Conservation (phyloP, 345 rosid genomes). For the Hibiscus syriacus region DNA sequence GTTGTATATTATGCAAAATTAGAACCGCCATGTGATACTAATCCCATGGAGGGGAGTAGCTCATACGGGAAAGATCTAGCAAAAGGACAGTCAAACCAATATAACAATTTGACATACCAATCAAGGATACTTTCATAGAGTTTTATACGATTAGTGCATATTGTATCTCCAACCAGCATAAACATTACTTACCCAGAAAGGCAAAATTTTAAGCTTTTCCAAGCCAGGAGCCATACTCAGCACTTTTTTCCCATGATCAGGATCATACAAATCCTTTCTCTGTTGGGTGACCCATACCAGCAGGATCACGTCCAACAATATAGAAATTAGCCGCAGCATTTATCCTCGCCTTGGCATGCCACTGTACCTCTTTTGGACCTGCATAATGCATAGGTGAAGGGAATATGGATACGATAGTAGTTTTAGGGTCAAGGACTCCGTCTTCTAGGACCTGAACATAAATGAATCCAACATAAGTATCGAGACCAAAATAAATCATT, state of each 20-base stretch:
- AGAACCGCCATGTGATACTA: not conserved
- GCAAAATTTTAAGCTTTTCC: constrained; percentile 88
- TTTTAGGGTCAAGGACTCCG: constrained; percentile 85
- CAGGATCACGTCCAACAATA: constrained; percentile 97
- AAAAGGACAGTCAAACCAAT: not conserved
- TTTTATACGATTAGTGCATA: not conserved
- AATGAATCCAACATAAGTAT: not conserved
- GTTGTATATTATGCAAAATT: not conserved
- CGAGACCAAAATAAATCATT: not conserved
- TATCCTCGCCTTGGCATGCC: constrained; percentile 98
- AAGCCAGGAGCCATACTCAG: constrained; percentile 97
- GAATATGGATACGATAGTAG: constrained; percentile 88
- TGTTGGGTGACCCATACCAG: constrained; percentile 95
- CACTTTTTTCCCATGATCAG: constrained; percentile 95
- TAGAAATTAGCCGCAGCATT: constrained; percentile 98
- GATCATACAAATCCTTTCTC: constrained; percentile 94
- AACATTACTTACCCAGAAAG: constrained; percentile 59
- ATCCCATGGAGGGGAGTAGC: not conserved
- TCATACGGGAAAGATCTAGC: not conserved
- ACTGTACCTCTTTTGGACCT: constrained; percentile 97
- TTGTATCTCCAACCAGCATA: not conserved
- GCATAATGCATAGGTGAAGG: constrained; percentile 99
- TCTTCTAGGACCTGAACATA: constrained; percentile 71
- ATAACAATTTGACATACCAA: not conserved
- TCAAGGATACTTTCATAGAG: not conserved